Evolutionary conservation across 768 basidiomycete species (phyloP), one percentile per base, ranked within the genome.

Genomic region (Tricholoma furcatifolium): DNA sequence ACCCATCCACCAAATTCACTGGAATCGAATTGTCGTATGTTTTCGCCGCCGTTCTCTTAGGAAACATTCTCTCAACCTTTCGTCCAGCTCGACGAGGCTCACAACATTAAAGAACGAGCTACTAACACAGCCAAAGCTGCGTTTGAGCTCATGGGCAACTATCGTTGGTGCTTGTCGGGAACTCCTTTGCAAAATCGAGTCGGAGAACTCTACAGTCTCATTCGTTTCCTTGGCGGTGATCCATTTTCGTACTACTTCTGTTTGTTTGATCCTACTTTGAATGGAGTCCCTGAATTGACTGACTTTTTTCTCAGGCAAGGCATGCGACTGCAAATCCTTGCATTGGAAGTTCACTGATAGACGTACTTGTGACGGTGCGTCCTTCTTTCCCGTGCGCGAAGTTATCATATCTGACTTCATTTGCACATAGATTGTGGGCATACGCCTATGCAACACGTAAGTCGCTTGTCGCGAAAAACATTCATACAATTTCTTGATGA

Each of bases 91-190:
- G 94, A 98, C 60, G 94, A 97, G 73, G 96, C 95, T 5, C 96
- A 98, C 70, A 98, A 95, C 66, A 98, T 98, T 75, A 98, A 98
- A 64, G 96, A 98, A 65, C 84, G 96, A 3, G 73, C 84, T 3
- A 94, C 92, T 1, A 98, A 96, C 65, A 98, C 96, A 0, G 95
- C 96, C 1, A 98, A 96, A 69, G 95, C 94, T n/a, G 82, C 93
- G 0, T 99, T 99, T 66, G 89, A 93, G 50, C 75, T 99, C 10
- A 70, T 86, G 58, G 82, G 87, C 50, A 81, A 81, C 44, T 92
- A 82, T 59, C 84, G 83, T 54, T 99, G 97, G 97, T 99, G 97
- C 70, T 75, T 99, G 24, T 97, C 94, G 30, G 95, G 95, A 5
- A 98, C 96, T 6, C 96, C 96, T 0, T 74, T 99, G 8, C 96